Evolutionary conservation across 495 filamentous ascomycete species (phyloP).

Genomic region (Poronia punctata): DNA sequence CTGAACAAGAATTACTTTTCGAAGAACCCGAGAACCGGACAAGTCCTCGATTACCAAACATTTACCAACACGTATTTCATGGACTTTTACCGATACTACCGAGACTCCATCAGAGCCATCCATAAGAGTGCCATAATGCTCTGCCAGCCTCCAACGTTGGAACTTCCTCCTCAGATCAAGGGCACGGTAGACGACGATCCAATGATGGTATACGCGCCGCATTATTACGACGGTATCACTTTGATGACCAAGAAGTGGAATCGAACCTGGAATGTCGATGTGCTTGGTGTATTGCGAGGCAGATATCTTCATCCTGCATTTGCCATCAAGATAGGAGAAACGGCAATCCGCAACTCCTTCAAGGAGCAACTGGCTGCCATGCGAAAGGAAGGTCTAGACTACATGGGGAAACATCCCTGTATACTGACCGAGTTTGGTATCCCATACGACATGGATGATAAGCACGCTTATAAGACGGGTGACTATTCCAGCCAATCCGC

Average conservation of each 20-base stretch:
- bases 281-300: conserved; percentile 84
- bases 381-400: conserved; percentile 76
- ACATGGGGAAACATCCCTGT: conserved; percentile 86
- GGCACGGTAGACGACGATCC: conserved; percentile 83
- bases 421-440: conserved; percentile 95
- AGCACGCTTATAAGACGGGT: conserved; percentile 91
- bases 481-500: conserved; percentile 89
- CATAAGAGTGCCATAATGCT: conserved; percentile 82
- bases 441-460: conserved; percentile 97
- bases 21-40: conserved; percentile 61
- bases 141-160: conserved; percentile 85
- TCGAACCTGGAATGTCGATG: conserved; percentile 91
- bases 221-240: conserved; percentile 95
- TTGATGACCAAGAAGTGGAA: conserved; percentile 99
- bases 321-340: conserved; percentile 87
- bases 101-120: conserved; percentile 61
- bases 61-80: conserved; percentile 90
- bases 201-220: conserved; percentile 84
- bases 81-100: conserved; percentile 71
- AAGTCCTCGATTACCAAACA: conserved; percentile 66
- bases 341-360: conserved; percentile 91
- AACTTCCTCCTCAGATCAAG: conserved; percentile 83
- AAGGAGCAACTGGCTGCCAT: conserved; percentile 86
- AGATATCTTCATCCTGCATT: conserved; percentile 82
- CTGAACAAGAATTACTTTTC: conserved; percentile 84